phyloP scores from a whole-genome alignment of 257 asterid species.

The Nicotiana attenuata region DNA sequence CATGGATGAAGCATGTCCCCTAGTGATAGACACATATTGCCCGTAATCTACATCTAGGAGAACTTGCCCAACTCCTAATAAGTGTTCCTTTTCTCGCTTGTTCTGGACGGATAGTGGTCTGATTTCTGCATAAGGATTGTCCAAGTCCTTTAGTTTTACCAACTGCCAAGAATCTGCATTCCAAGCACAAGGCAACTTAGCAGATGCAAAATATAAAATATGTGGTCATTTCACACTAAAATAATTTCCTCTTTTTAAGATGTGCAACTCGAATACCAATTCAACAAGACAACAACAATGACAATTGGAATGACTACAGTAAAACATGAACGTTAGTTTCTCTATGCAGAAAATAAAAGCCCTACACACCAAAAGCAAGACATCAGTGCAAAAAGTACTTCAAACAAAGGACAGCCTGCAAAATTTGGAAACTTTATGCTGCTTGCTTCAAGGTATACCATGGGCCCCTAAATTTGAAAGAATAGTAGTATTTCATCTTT shows the following conservation, averaged over 20 bases:
- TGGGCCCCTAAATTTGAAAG: background rate
- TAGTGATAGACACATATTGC: background rate
- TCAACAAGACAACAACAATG: background rate
- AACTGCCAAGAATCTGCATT: slow-evolving; percentile 12
- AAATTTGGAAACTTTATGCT: background rate
- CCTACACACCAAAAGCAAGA: background rate
- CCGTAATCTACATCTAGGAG: background rate
- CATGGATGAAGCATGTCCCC: background rate
- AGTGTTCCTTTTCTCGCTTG: background rate
- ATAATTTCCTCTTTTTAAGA: background rate
- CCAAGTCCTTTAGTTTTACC: slow-evolving; percentile 9
- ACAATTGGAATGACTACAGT: background rate
- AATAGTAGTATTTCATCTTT: background rate
- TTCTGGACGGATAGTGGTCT: background rate
- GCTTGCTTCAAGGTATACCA: background rate
- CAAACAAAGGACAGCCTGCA: background rate
- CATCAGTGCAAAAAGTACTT: background rate
- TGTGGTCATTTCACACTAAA: background rate
- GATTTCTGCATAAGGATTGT: background rate
- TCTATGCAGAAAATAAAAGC: background rate
- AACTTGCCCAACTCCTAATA: background rate
- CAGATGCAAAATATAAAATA: background rate
- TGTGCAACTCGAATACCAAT: background rate
- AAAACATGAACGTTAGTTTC: background rate
- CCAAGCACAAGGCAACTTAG: background rate